Conservation (phyloP, 495 filamentous ascomycete species). For the Penicillium steckii region DNA sequence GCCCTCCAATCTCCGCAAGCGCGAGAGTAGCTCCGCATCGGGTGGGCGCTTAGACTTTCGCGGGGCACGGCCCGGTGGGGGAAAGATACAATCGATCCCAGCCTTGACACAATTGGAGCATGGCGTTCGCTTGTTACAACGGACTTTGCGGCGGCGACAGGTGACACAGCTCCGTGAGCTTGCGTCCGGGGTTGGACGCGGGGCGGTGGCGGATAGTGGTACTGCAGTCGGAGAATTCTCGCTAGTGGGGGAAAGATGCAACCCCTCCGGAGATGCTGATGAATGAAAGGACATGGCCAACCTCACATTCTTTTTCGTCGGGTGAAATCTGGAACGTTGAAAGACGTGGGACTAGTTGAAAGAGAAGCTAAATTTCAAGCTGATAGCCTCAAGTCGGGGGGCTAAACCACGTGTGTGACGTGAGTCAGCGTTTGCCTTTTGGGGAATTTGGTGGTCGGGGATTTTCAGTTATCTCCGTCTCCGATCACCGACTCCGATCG, state of each 20-base stretch:
- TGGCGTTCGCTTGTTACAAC: slow-evolving; percentile 80
- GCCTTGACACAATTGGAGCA: slow-evolving; percentile 83
- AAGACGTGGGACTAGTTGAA: not conserved
- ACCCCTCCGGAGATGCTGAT: slow-evolving; percentile 22
- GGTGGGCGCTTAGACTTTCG: slow-evolving; percentile 63
- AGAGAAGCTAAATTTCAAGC: not conserved
- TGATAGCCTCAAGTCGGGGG: too few relatives aligned
- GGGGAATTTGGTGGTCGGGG: not conserved
- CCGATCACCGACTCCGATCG: not conserved
- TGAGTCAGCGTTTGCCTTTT: not conserved
- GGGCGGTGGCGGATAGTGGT: slow-evolving; percentile 15
- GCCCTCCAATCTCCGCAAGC: slow-evolving; percentile 75
- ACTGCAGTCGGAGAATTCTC: slow-evolving; percentile 21
- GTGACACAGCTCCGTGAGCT: slow-evolving; percentile 80
- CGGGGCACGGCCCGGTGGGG: slow-evolving; percentile 77
- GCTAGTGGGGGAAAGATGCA: slow-evolving; percentile 15
- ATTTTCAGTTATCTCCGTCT: not conserved
- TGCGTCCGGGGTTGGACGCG: slow-evolving; percentile 14
- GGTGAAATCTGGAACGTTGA: not conserved
- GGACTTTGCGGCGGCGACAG: slow-evolving; percentile 80
- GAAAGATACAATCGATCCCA: slow-evolving; percentile 79
- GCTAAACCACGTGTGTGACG: slow-evolving; percentile 9
- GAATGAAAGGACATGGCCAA: slow-evolving; percentile 34
- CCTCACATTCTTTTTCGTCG: slow-evolving; percentile 9
- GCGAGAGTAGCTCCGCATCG: slow-evolving; percentile 74